phyloP scores from a whole-genome alignment of 495 filamentous ascomycete genomes.

The Elaphomyces granulatus region DNA sequence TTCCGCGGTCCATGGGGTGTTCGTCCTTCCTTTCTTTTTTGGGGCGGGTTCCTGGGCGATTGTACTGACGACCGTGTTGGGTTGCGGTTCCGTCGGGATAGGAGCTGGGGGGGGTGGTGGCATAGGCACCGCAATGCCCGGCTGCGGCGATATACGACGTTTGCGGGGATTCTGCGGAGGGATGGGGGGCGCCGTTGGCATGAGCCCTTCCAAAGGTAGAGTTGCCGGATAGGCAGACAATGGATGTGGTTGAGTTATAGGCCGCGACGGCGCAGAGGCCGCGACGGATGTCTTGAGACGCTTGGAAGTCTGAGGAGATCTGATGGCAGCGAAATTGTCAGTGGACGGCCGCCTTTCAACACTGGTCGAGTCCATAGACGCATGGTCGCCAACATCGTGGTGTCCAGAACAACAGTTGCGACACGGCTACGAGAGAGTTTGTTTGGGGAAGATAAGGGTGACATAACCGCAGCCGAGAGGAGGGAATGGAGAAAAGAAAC shows the following conservation, averaged over 20 bases:
- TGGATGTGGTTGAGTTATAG: constrained; percentile 29
- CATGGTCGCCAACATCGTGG: too few relatives aligned
- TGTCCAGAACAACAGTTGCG: not conserved
- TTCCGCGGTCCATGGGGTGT: constrained; percentile 92
- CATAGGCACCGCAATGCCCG: constrained; percentile 13
- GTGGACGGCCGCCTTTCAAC: not conserved
- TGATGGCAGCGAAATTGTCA: constrained; percentile 5
- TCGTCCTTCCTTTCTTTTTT: constrained; percentile 84
- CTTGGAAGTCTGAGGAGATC: constrained; percentile 32
- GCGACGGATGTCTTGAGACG: constrained; percentile 30
- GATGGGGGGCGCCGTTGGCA: constrained; percentile 23
- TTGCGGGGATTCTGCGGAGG: constrained; percentile 29
- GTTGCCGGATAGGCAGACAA: constrained; percentile 3
- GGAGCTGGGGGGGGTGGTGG: constrained; percentile 19
- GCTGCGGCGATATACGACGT: constrained; percentile 28
- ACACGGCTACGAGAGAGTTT: not conserved
- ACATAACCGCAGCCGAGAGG: not conserved
- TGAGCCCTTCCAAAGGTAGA: constrained; percentile 4
- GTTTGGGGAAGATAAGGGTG: not conserved
- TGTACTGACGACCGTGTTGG: constrained; percentile 15
- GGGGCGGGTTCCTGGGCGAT: constrained; percentile 37
- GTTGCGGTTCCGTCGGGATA: constrained; percentile 19
- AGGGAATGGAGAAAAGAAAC: not conserved
- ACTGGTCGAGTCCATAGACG: not conserved
- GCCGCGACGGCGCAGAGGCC: constrained; percentile 24